These are phyloP conservation scores for Cucumis variabilis DNA, from an alignment of 331 rosid species.

Conservation along the genomic window DNA sequence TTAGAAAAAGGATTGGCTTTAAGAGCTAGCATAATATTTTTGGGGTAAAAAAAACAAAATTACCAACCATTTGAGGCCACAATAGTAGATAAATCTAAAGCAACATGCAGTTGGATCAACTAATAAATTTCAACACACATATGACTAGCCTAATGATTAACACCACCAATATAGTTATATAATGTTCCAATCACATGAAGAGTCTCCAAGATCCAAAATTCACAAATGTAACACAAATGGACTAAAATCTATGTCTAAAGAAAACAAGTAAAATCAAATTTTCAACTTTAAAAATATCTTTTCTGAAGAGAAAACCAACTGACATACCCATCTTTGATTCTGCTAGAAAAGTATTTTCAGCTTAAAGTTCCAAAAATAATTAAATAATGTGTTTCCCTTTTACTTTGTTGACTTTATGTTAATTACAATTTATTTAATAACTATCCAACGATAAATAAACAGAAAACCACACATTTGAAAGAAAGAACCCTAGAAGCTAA, in stretches of 20 bases:
- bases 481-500: slow-evolving; percentile 58
- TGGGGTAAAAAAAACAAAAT: background rate
- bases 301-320: slow-evolving; percentile 19
- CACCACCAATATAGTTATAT: slow-evolving; percentile 13
- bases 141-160: slow-evolving; percentile 2
- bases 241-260: background rate
- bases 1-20: background rate
- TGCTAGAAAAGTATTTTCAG: slow-evolving; percentile 20
- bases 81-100: background rate
- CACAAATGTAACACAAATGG: slow-evolving; percentile 3
- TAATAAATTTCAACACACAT: slow-evolving; percentile 13
- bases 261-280: background rate
- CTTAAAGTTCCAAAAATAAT: slow-evolving; percentile 33
- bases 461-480: slow-evolving; percentile 28
- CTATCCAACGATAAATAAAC: background rate
- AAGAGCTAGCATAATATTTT: background rate
- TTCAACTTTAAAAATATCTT: background rate
- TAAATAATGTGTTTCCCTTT: slow-evolving; percentile 31
- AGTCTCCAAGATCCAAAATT: slow-evolving; percentile 10
- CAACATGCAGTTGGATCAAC: slow-evolving; percentile 20
- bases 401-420: slow-evolving; percentile 8
- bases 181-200: slow-evolving; percentile 4
- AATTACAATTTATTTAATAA: slow-evolving; percentile 37
- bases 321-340: slow-evolving; percentile 11
- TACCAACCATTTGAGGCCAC: background rate